phyloP scores from a whole-genome alignment of 768 basidiomycete species.

The Russula earlei region DNA sequence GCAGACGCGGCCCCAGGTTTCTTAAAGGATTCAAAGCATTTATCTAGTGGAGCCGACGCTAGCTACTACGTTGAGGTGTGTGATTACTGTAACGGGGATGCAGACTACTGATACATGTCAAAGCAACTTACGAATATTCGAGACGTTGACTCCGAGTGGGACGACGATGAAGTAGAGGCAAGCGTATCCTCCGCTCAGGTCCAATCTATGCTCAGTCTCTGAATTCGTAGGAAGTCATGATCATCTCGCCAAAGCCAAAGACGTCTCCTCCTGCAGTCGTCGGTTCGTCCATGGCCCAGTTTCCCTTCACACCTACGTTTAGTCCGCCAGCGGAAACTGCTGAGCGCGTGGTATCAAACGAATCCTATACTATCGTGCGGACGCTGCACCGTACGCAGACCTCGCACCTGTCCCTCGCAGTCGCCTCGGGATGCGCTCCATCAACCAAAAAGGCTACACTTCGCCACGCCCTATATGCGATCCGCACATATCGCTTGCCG shows the following conservation, averaged over 20 bases:
- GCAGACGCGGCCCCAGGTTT: background rate
- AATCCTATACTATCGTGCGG: conserved; percentile 18
- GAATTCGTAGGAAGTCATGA: conserved; percentile 17
- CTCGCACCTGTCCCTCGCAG: conserved; percentile 14
- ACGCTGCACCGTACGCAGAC: conserved; percentile 15
- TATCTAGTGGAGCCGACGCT: conserved; percentile 12
- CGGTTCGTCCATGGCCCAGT: background rate
- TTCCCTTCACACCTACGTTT: conserved; percentile 2
- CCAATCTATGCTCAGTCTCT: background rate
- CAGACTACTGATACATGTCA: background rate
- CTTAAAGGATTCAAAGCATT: background rate
- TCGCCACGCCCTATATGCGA: conserved; percentile 15
- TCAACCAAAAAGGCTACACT: conserved; percentile 7
- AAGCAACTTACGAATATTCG: conserved; percentile 18
- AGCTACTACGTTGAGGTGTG: conserved; percentile 21
- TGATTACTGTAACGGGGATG: background rate
- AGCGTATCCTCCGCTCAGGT: background rate
- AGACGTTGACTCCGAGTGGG: conserved; percentile 21
- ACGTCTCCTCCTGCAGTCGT: background rate
- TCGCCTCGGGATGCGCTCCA: conserved; percentile 3
- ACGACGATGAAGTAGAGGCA: conserved; percentile 20
- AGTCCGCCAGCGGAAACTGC: background rate
- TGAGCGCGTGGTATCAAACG: background rate
- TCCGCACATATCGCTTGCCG: conserved; percentile 18
- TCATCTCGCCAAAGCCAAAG: conserved; percentile 18